Base-by-base conservation (phyloP, 805 yeast species). In the Lachancea waltii region DNA sequence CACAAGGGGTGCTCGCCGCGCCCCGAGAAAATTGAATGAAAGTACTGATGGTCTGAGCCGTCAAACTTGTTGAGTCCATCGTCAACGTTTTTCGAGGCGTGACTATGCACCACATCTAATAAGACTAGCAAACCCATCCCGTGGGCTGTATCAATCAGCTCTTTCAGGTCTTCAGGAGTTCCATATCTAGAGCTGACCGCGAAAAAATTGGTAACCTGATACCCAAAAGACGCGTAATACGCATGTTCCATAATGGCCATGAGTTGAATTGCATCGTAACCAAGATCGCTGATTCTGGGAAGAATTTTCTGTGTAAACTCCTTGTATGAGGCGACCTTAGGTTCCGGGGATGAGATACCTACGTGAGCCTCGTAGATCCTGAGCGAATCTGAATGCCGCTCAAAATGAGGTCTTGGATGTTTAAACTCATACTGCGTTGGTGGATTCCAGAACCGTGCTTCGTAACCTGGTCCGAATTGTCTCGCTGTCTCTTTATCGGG, bases 241-340 rank as follows among this genome's bases (percentile, higher is more conserved):
- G 98, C 97, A 60, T 90, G 98, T 63, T 90, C 98, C 98, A 90
- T 90, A 30, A 90, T 74, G 0, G 98, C 97, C 98, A 90, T 90
- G 55, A 90, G 70, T 64, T 90, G 98, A 51, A 90, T 82, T 4
- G 95, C 79, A 60, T 92, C 86, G 62, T 90, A 90, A 25, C 97
- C 97, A 43, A 89, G 70, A 45, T 81, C 75, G 49, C 77, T 78
- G 49, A 90, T 85, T 31, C 81, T 70, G n/a, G 97, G 97, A 45
- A 90, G 71, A 9, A 87, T 70, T 47, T 84, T 79, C 31, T 66
- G 49, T 10, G 95, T 82, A 60, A 90, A 90, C 58, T 90, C 94
- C 47, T 75, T 78, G 62, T 90, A 90, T 9, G 90, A 63, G 2
- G 95, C 95, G 36, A 92, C 66, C 41, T 75, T 76, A 23, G 92